phyloP scores from a whole-genome alignment of 2,329 filamentous ascomycete genomes.

The Ceratocystis harringtonii region DNA sequence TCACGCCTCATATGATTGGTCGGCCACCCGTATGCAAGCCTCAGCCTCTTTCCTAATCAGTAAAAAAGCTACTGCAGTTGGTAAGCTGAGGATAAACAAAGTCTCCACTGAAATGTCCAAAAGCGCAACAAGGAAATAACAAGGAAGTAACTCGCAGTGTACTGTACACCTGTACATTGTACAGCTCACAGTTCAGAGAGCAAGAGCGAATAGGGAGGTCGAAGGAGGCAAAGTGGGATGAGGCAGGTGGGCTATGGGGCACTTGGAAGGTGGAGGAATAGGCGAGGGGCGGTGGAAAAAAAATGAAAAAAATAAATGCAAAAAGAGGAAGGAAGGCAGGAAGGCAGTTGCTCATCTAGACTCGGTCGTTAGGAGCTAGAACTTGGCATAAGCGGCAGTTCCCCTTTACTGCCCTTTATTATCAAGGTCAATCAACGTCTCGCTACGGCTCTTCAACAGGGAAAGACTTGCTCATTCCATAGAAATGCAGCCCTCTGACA shows the following conservation, averaged over 20 bases:
- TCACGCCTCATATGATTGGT: background rate
- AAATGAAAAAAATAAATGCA: no score
- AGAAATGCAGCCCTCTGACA: background rate
- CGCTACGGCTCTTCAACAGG: background rate
- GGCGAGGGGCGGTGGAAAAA: no score
- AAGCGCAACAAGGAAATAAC: background rate
- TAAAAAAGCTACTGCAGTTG: background rate
- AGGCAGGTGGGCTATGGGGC: no score
- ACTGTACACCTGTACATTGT: background rate
- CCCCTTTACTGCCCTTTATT: background rate
- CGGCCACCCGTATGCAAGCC: conserved; percentile 5
- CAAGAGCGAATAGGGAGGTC: no score
- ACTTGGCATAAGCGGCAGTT: background rate
- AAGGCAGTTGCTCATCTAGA: background rate
- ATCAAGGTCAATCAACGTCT: background rate
- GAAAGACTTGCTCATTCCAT: conserved; percentile 1
- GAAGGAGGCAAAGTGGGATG: no score
- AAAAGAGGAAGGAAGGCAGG: background rate
- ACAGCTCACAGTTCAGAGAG: background rate
- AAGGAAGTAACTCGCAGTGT: background rate
- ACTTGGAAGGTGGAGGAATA: no score
- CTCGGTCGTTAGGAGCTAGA: background rate
- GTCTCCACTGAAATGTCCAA: background rate
- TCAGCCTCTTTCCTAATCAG: conserved; percentile 13
- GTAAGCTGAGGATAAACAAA: conserved; percentile 7